phyloP scores from a whole-genome alignment of 805 yeast genomes.

The Zygoascus bituminiphila region DNA sequence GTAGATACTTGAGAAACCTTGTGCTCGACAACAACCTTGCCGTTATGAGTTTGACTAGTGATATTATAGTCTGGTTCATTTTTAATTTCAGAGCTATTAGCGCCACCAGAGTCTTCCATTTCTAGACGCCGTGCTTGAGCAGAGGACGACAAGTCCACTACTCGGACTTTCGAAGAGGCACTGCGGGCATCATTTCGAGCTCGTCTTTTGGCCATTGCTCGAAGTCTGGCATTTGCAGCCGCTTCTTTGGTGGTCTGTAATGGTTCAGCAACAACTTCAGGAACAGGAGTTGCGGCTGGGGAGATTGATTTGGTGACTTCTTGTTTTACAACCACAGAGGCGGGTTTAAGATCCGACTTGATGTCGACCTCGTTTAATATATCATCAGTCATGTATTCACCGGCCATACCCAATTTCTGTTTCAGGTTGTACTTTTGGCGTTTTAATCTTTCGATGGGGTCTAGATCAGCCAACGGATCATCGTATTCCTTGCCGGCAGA shows the following conservation, averaged over 20 bases:
- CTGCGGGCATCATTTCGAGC: slow-evolving; percentile 26
- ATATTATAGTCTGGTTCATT: slow-evolving; percentile 38
- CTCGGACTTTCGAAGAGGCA: slow-evolving; percentile 45
- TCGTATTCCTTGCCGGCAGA: slow-evolving; percentile 47
- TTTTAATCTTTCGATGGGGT: slow-evolving; percentile 40
- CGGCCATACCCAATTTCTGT: slow-evolving; percentile 36
- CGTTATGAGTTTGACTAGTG: slow-evolving; percentile 72
- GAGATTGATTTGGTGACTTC: slow-evolving; percentile 7
- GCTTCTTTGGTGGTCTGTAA: slow-evolving; percentile 35
- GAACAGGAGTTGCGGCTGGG: slow-evolving; percentile 13
- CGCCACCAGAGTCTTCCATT: slow-evolving; percentile 20
- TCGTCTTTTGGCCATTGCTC: slow-evolving; percentile 54
- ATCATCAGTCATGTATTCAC: slow-evolving; percentile 32
- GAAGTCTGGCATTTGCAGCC: slow-evolving; percentile 81
- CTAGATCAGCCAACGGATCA: slow-evolving; percentile 30
- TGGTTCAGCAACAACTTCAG: slow-evolving; percentile 5
- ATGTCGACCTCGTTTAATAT: slow-evolving; percentile 27
- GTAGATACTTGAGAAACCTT: slow-evolving; percentile 55
- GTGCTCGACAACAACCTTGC: slow-evolving; percentile 78
- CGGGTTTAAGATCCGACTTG: slow-evolving; percentile 14
- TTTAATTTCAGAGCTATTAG: slow-evolving; percentile 15
- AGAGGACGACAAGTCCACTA: slow-evolving; percentile 26
- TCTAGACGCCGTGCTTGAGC: slow-evolving; percentile 23
- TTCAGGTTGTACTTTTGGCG: slow-evolving; percentile 41
- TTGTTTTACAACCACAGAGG: slow-evolving; percentile 8